Evolutionary conservation across 2,329 filamentous ascomycete species (phyloP).

Genomic region (Claviceps lovelessii): DNA sequence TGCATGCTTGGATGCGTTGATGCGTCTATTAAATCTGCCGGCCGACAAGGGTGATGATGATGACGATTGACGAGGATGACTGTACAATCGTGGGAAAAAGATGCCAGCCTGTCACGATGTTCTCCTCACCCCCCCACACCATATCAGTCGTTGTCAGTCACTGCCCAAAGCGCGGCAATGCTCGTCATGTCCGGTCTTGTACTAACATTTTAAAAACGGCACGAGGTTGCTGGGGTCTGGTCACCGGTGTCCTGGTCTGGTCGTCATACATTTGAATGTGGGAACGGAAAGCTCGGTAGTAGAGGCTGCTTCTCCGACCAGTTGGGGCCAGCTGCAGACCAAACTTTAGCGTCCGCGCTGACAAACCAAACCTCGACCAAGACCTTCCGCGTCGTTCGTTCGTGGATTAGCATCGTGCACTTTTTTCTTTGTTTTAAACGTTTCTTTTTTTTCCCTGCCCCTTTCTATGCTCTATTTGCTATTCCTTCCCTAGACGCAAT

Average conservation of each 20-base stretch:
- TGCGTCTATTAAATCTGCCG: not conserved
- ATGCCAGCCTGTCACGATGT: too few relatives aligned
- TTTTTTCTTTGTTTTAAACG: not conserved
- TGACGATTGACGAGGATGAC: too few relatives aligned
- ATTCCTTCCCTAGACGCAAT: not conserved
- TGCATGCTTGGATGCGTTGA: not conserved
- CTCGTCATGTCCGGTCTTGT: too few relatives aligned
- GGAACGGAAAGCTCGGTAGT: not conserved
- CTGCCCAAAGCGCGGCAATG: not conserved
- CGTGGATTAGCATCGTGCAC: not conserved
- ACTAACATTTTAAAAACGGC: too few relatives aligned
- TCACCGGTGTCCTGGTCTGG: not conserved
- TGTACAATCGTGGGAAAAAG: too few relatives aligned
- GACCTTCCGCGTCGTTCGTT: not conserved
- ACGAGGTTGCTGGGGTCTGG: not conserved
- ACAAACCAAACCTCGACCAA: conserved; percentile 3
- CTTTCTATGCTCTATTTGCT: not conserved
- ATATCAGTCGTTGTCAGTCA: not conserved
- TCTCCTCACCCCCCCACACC: too few relatives aligned
- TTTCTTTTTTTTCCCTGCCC: too few relatives aligned
- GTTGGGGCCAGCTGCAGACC: not conserved
- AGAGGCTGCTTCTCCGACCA: not conserved
- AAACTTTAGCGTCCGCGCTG: conserved; percentile 6
- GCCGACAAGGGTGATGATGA: not conserved
- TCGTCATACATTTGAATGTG: not conserved